Evolutionary conservation across 1,139 yeast species (phyloP).

Genomic region (Arxiozyma heterogenica): DNA sequence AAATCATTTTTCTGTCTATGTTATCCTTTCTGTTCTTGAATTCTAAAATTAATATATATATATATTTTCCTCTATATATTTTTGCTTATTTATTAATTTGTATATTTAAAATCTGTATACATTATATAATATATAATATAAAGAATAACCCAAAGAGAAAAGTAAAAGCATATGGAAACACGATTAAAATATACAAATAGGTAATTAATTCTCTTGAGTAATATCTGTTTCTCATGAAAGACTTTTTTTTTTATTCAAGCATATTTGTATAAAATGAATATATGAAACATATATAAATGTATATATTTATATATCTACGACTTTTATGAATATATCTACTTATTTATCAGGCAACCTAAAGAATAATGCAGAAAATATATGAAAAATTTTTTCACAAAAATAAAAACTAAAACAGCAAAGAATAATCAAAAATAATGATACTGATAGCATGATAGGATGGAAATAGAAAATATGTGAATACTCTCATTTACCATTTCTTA

Average conservation of each 20-base stretch:
- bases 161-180: too few relatives aligned
- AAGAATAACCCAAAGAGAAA: too few relatives aligned
- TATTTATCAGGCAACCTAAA: background rate
- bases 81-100: background rate
- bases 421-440: too few relatives aligned
- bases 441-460: too few relatives aligned
- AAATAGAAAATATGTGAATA: too few relatives aligned
- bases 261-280: background rate
- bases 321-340: background rate
- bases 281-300: background rate
- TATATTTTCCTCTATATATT: background rate
- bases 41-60: too few relatives aligned
- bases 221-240: too few relatives aligned
- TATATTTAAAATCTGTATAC: background rate
- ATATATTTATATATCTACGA: background rate
- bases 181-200: too few relatives aligned
- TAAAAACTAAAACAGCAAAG: too few relatives aligned
- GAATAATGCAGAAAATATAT: background rate
- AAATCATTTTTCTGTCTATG: background rate
- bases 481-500: background rate
- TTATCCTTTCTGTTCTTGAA: too few relatives aligned
- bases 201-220: background rate
- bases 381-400: background rate
- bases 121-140: too few relatives aligned
- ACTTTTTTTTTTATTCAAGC: background rate